A percentile compares a stretch with the other conserved stretches of the same genome.
Evolutionary conservation across 139 green algal genomes (phyloP).

Genomic region (Gonium pectorale): DNA sequence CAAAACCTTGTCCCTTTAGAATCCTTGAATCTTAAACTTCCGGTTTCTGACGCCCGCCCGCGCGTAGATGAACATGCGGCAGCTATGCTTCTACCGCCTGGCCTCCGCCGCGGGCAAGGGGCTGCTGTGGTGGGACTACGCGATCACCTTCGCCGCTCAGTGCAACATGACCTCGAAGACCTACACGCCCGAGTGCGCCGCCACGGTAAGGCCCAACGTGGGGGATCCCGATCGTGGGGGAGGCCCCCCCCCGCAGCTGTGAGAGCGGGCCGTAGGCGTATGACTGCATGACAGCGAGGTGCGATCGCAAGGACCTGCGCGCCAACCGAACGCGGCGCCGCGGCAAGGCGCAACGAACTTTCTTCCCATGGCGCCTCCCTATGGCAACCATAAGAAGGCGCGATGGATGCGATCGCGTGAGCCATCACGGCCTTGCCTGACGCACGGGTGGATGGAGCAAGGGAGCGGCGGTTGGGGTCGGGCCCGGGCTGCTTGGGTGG

Average conservation of each 20-base stretch:
- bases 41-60: background rate
- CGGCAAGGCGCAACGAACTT: background rate
- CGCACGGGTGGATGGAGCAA: too few species aligned
- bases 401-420: too few species aligned
- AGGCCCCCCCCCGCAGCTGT: too few species aligned
- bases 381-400: too few species aligned
- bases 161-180: slow-evolving; percentile 78
- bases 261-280: background rate
- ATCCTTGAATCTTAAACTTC: background rate
- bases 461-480: too few species aligned
- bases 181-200: slow-evolving; percentile 83
- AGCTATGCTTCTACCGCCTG: slow-evolving; percentile 89
- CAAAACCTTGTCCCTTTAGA: background rate
- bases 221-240: too few species aligned
- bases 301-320: background rate
- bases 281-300: background rate
- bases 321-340: background rate
- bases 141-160: slow-evolving; percentile 70
- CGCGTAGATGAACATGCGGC: slow-evolving; percentile 87
- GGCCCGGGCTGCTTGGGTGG: too few species aligned
- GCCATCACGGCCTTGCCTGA: too few species aligned
- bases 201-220: slow-evolving; percentile 59
- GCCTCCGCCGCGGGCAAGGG: slow-evolving; percentile 65
- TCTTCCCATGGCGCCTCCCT: background rate
- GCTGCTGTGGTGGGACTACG: slow-evolving; percentile 94